Conservation (phyloP, 257 asterid species). For the Ballota nigra region DNA sequence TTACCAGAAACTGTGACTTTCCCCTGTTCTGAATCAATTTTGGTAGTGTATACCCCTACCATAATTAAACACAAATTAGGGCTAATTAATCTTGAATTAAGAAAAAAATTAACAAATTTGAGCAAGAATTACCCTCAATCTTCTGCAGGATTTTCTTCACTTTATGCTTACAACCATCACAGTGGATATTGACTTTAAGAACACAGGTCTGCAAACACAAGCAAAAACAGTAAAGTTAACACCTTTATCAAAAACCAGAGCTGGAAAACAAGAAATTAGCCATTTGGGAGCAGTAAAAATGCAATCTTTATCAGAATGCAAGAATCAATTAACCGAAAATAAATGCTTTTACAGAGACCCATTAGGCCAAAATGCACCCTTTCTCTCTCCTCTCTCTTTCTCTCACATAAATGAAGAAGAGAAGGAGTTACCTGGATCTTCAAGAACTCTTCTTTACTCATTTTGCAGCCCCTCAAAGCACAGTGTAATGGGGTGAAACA, state of each 20-base stretch:
- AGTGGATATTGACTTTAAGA: conserved; percentile 94
- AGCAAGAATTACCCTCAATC: conserved; percentile 65
- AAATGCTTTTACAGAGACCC: not conserved
- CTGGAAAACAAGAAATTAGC: conserved; percentile 17
- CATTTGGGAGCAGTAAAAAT: no score
- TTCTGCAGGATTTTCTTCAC: conserved; percentile 98
- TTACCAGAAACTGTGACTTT: conserved; percentile 89
- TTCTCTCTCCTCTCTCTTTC: conserved; percentile 10
- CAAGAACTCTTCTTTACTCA: conserved; percentile 58
- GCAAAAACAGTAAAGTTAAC: conserved; percentile 51
- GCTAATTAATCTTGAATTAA: not conserved
- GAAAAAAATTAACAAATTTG: not conserved
- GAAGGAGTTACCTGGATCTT: conserved; percentile 46
- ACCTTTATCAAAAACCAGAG: conserved; percentile 33
- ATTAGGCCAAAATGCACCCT: conserved; percentile 18
- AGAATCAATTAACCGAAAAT: conserved; percentile 1
- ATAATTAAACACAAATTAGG: not conserved
- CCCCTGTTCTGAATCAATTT: conserved; percentile 80
- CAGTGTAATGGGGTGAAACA: conserved; percentile 21
- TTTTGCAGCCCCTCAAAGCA: conserved; percentile 26
- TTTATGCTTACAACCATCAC: conserved; percentile 93
- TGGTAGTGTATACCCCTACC: conserved; percentile 72
- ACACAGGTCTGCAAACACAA: conserved; percentile 94
- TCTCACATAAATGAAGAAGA: conserved; percentile 18
- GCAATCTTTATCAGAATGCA: conserved; percentile 16